Percentiles rank a stretch among this genome's conserved stretches.
phyloP scores from a whole-genome alignment of 2,329 filamentous ascomycete genomes.

The Harringtonia aguacate region DNA sequence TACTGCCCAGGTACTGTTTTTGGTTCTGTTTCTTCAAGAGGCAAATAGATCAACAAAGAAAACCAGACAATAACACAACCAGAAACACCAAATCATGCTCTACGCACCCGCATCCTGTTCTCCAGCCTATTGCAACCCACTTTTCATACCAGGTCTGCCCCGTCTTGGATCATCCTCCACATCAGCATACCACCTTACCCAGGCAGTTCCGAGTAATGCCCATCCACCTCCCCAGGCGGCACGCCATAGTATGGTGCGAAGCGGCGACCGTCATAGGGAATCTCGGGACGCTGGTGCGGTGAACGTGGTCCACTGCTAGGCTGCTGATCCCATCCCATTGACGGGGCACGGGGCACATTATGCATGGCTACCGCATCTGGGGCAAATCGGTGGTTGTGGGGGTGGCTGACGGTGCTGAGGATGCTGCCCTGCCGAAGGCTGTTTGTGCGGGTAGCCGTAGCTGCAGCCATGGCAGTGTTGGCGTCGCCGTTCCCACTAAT shows the following conservation, averaged over 20 bases:
- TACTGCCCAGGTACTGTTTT: too few species aligned
- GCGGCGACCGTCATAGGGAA: constrained; percentile 12
- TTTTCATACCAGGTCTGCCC: too few species aligned
- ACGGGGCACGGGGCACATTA: constrained; percentile 6
- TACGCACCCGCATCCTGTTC: not conserved
- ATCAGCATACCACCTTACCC: constrained; percentile 8
- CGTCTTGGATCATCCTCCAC: too few species aligned
- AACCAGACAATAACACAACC: not conserved
- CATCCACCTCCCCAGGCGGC: constrained; percentile 5
- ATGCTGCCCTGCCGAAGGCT: constrained; percentile 2
- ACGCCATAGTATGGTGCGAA: constrained; percentile 8
- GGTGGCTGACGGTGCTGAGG: not conserved
- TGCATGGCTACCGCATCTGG: constrained; percentile 11
- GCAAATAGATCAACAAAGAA: not conserved
- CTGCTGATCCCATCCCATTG: not conserved
- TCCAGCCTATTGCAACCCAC: too few species aligned
- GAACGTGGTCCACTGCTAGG: too few species aligned
- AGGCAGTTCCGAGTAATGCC: constrained; percentile 9
- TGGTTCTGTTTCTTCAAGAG: too few species aligned
- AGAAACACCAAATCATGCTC: not conserved
- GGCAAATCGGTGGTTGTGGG: constrained; percentile 2
- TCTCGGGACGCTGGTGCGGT: constrained; percentile 4
- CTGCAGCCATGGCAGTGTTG: not conserved
- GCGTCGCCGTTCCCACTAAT: not conserved
- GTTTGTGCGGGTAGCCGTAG: not conserved